A percentile compares a stretch with the other conserved stretches of the same genome.
phyloP scores from a whole-genome alignment of 2,329 filamentous ascomycete genomes.

The Arthrocladium fulminans region DNA sequence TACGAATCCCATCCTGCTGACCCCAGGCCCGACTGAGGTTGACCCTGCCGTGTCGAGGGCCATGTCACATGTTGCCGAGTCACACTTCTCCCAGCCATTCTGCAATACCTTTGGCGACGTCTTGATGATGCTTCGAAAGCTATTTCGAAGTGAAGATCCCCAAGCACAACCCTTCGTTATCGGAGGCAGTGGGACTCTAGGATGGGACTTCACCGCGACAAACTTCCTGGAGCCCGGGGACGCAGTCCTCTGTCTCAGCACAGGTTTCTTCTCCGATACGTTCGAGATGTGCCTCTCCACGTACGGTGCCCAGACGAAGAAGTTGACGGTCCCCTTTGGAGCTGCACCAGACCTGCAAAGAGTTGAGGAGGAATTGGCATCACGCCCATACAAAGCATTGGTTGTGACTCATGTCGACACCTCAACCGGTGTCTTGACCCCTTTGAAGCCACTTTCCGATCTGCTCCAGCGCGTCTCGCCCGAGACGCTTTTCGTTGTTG shows the following conservation, averaged over 20 bases:
- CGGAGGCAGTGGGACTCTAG: conserved; percentile 86
- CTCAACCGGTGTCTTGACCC: conserved; percentile 87
- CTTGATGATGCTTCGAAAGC: conserved; percentile 74
- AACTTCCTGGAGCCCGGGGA: conserved; percentile 86
- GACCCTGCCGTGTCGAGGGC: conserved; percentile 9
- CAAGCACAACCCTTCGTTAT: conserved; percentile 83
- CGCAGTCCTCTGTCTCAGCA: conserved; percentile 86
- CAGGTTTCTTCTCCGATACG: conserved; percentile 91
- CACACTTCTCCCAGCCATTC: conserved; percentile 81
- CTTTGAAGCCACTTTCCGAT: conserved; percentile 74
- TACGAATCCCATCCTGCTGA: conserved; percentile 60
- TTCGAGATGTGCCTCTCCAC: conserved; percentile 86
- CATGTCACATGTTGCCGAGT: conserved; percentile 47
- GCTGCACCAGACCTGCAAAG: conserved; percentile 74
- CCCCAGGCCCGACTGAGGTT: conserved; percentile 61
- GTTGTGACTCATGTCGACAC: conserved; percentile 97
- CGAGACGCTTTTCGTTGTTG: conserved; percentile 81
- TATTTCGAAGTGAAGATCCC: conserved; percentile 81
- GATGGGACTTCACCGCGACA: conserved; percentile 92
- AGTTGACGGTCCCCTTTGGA: conserved; percentile 80
- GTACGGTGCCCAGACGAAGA: conserved; percentile 81
- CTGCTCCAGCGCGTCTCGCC: conserved; percentile 78
- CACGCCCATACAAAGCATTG: conserved; percentile 85
- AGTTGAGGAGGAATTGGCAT: conserved; percentile 75
- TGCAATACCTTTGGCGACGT: conserved; percentile 84